Evolutionary conservation across 768 basidiomycete genomes (phyloP).

Genomic region (Crucibulum laeve): DNA sequence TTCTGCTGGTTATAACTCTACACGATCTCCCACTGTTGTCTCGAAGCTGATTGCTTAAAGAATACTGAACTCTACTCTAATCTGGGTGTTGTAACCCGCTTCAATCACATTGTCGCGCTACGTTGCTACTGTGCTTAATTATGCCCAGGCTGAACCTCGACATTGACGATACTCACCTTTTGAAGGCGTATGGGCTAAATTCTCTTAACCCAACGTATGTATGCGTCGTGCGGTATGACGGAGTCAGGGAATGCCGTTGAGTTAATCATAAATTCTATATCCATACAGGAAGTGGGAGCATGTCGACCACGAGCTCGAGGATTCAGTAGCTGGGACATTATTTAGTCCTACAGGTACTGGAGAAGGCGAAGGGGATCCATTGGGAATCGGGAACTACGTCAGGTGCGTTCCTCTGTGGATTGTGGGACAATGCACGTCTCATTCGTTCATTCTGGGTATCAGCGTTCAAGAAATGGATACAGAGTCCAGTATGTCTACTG

Average conservation of each 20-base stretch:
- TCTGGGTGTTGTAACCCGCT: too few relatives aligned
- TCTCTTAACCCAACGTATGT: conserved; percentile 70
- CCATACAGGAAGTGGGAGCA: conserved; percentile 80
- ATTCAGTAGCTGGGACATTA: conserved; percentile 67
- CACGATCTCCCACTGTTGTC: too few relatives aligned
- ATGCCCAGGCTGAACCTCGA: conserved; percentile 67
- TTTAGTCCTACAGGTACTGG: conserved; percentile 45
- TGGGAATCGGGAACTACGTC: conserved; percentile 68
- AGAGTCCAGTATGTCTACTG: conserved; percentile 62
- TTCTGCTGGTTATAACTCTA: too few relatives aligned
- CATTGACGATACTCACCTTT: conserved; percentile 75
- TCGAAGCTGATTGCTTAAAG: too few relatives aligned
- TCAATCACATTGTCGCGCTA: background rate
- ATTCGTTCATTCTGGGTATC: background rate
- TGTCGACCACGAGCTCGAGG: conserved; percentile 79
- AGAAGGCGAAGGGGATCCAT: conserved; percentile 67
- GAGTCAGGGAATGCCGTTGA: conserved; percentile 1
- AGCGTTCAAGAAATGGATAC: conserved; percentile 69
- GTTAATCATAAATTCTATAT: background rate
- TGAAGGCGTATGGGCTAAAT: conserved; percentile 86
- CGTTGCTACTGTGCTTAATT: conserved; percentile 2
- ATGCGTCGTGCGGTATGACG: conserved; percentile 1
- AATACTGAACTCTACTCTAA: too few relatives aligned
- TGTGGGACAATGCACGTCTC: conserved; percentile 1
- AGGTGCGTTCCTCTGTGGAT: conserved; percentile 39